phyloP scores from a whole-genome alignment of 2,329 filamentous ascomycete genomes.

The Pseudocercospora crystallina region DNA sequence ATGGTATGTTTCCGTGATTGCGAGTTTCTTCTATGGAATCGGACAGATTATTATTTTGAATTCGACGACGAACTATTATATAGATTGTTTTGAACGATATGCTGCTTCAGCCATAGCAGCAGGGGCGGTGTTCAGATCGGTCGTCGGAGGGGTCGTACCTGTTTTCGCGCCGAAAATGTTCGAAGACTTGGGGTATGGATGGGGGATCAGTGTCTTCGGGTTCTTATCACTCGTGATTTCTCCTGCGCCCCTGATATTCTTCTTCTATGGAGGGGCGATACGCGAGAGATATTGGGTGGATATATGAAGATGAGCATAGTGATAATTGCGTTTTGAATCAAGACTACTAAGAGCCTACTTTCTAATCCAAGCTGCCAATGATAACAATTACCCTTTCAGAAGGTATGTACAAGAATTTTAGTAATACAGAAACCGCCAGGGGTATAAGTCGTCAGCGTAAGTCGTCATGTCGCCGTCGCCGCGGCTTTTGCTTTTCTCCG shows the following conservation, averaged over 20 bases:
- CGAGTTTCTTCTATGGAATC: constrained; percentile 48
- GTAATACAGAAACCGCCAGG: background rate
- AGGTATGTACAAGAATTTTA: background rate
- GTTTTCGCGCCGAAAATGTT: constrained; percentile 47
- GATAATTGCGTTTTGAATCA: no score
- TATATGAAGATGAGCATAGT: constrained; percentile 10
- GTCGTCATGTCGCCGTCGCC: constrained; percentile 5
- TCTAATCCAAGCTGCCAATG: background rate
- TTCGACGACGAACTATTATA: constrained; percentile 56
- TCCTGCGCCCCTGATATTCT: constrained; percentile 53
- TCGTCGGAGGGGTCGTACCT: constrained; percentile 50
- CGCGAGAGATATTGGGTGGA: constrained; percentile 48
- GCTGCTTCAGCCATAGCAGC: constrained; percentile 53
- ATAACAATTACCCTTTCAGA: background rate
- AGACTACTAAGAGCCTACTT: no score
- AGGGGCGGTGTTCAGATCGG: constrained; percentile 47
- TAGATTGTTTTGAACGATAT: constrained; percentile 53
- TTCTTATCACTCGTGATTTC: constrained; percentile 48
- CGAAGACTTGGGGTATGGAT: constrained; percentile 49
- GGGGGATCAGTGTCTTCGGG: constrained; percentile 51
- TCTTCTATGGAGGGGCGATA: constrained; percentile 46
- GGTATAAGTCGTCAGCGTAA: constrained; percentile 8
- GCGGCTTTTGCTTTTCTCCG: constrained; percentile 25
- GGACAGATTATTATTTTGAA: constrained; percentile 55
- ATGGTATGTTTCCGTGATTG: constrained; percentile 43